Percentiles rank a stretch among this genome's conserved stretches.
Evolutionary conservation across 345 rosid genomes (phyloP).

Genomic region (Kernera saxatilis): DNA sequence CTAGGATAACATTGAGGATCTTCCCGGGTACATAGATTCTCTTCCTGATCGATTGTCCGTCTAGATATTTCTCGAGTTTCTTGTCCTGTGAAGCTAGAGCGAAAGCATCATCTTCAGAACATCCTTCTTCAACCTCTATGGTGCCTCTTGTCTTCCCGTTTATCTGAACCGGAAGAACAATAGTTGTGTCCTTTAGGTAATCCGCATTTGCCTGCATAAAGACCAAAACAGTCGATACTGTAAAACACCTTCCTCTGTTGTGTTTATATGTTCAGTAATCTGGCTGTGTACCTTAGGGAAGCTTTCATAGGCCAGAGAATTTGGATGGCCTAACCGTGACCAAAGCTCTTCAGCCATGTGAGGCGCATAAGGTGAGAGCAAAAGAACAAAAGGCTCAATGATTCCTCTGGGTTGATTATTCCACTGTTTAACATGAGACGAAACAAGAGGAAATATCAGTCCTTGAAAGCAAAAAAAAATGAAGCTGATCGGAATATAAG

Average conservation of each 20-base stretch:
- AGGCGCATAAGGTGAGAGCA: conserved; percentile 91
- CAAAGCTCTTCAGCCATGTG: conserved; percentile 98
- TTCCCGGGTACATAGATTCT: conserved; percentile 76
- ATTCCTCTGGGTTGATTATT: conserved; percentile 62
- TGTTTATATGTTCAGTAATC: not conserved
- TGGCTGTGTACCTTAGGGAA: conserved; percentile 53
- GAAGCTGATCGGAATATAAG: not conserved
- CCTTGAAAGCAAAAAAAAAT: not conserved
- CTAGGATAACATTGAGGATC: conserved; percentile 81
- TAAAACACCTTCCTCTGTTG: not conserved
- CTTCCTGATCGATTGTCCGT: conserved; percentile 60
- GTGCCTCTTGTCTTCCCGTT: conserved; percentile 97
- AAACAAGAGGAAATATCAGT: not conserved
- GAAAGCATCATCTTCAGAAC: conserved; percentile 83
- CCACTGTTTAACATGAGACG: conserved; percentile 51
- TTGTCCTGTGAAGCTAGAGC: conserved; percentile 54
- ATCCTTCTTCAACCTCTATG: conserved; percentile 75
- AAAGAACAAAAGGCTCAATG: conserved; percentile 61
- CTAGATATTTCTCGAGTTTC: conserved; percentile 59
- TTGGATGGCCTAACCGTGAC: conserved; percentile 64
- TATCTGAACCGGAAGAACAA: conserved; percentile 82
- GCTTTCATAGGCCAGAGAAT: conserved; percentile 59
- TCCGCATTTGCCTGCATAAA: conserved; percentile 57
- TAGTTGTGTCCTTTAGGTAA: conserved; percentile 63
- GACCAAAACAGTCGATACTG: conserved; percentile 9